Percentiles rank a stretch among this genome's conserved stretches.
These are phyloP conservation scores for Viola odorata DNA, from an alignment of 345 rosid genomes.

Conservation along the genomic window DNA sequence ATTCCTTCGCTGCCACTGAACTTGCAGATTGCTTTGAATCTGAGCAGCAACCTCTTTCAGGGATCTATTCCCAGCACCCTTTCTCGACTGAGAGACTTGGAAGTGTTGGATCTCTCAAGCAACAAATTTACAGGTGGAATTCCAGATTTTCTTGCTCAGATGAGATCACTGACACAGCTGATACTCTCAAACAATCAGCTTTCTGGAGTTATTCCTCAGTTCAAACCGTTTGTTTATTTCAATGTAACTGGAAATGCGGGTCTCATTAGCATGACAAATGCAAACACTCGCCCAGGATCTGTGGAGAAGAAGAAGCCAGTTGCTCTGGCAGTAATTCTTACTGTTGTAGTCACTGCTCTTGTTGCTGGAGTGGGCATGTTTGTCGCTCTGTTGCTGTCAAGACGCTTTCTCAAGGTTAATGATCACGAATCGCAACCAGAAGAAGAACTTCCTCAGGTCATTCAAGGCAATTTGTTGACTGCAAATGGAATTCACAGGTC, in stretches of 20 bases:
- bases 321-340: conserved; percentile 26
- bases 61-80: conserved; percentile 46
- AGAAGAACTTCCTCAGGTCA: conserved; percentile 47
- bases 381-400: conserved; percentile 26
- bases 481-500: conserved; percentile 54
- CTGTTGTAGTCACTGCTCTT: conserved; percentile 34
- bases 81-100: conserved; percentile 32
- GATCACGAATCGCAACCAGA: conserved; percentile 32
- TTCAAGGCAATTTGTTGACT: conserved; percentile 54
- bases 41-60: conserved; percentile 54
- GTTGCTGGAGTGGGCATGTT: conserved; percentile 25
- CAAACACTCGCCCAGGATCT: neutral
- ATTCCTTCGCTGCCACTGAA: conserved; percentile 53
- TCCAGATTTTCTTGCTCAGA: conserved; percentile 21
- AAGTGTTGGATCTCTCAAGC: conserved; percentile 73
- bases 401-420: conserved; percentile 38
- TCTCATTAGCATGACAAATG: conserved; percentile 6
- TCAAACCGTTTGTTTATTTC: conserved; percentile 22
- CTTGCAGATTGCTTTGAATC: conserved; percentile 68
- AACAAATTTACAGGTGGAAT: conserved; percentile 47
- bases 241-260: conserved; percentile 34
- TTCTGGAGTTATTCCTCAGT: conserved; percentile 38
- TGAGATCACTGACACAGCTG: conserved; percentile 42
- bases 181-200: conserved; percentile 59
- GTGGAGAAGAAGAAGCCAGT: conserved; percentile 24